Percentiles rank a stretch among this genome's conserved stretches.
phyloP scores from a whole-genome alignment of 495 filamentous ascomycete genomes.

The Massariosphaeria phaeospora region DNA sequence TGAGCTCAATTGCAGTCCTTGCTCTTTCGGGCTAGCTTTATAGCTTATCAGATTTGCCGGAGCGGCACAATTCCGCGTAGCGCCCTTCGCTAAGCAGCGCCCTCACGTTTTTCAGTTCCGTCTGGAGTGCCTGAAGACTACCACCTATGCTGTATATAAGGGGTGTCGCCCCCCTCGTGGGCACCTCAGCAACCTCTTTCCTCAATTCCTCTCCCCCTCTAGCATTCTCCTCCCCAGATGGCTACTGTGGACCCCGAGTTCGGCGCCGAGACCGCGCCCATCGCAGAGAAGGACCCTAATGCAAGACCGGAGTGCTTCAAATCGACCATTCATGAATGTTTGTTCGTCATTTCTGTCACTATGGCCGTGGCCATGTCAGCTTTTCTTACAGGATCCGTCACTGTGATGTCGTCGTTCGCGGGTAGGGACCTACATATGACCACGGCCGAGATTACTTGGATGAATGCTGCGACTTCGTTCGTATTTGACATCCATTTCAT shows the following conservation, averaged over 20 bases:
- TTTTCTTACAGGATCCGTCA: constrained; percentile 55
- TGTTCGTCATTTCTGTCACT: constrained; percentile 64
- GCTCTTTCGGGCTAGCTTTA: too few species aligned
- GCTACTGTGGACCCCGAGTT: constrained; percentile 3
- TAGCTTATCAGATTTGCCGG: too few species aligned
- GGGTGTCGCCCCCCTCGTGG: too few species aligned
- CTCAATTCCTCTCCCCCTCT: too few species aligned
- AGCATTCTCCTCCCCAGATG: too few species aligned
- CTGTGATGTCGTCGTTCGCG: constrained; percentile 61
- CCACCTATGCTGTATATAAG: too few species aligned
- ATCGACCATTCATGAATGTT: constrained; percentile 58
- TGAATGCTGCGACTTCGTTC: constrained; percentile 54
- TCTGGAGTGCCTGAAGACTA: too few species aligned
- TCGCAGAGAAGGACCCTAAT: constrained; percentile 25
- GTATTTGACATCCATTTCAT: constrained; percentile 25
- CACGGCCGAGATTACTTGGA: constrained; percentile 66
- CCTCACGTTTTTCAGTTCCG: too few species aligned
- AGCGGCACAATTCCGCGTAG: too few species aligned
- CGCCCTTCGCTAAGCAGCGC: too few species aligned
- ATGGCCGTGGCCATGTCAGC: constrained; percentile 63
- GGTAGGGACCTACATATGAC: constrained; percentile 60
- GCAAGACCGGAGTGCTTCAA: constrained; percentile 55
- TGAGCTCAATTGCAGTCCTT: too few species aligned
- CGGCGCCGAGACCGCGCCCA: constrained; percentile 6
- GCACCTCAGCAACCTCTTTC: too few species aligned